Evolutionary conservation across 371 early-diverging fungal species (phyloP), one percentile per base, ranked within the genome.

Genomic region (Mucor indicus): DNA sequence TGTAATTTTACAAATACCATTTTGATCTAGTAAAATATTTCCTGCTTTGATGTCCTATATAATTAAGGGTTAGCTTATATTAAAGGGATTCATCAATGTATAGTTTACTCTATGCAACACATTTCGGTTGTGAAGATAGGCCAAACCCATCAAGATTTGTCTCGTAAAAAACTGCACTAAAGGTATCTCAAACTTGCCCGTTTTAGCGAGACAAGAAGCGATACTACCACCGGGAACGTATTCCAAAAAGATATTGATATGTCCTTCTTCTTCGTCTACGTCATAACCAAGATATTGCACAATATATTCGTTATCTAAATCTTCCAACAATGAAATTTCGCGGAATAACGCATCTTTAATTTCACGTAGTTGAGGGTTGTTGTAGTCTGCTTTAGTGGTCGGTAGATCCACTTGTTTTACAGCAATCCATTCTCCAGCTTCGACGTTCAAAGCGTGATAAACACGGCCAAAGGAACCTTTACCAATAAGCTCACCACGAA

Each of bases 171-270:
- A 87, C 43, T 87, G 80, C 9, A 91, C 86, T 13, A 98, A 65
- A 9, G 77, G 72, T 51, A 89, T 90, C 27, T 89, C 89, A 62
- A 95, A 93, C 35, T 80, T 79, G 4, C 97, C 97, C 60, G 81
- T 88, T 48, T 80, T 82, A 10, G 83, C 80, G 32, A 95, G 67
- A 43, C 90, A 72, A 24, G 91, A 86, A 0, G 91, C 83, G 38
- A 99, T 87, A 36, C 95, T 93, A 3, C 98, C 98, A 50, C 98
- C 98, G 21, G 97, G 89, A 16, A 98, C 93, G 68, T 98, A 99
- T 69, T 99, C 98, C 42, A 99, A 64, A 51, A 98, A 96, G 53
- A 99, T 95, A 61, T 91, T 89, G 49, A 96, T 74, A 40, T 80
- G 75, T 4, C 79, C 75, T 38, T 88, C 91, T 27, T 87, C 62